A percentile compares a stretch with the other conserved stretches of the same genome.
phyloP scores from a whole-genome alignment of 2,329 filamentous ascomycete species.

The Cordyceps cateniannulata region DNA sequence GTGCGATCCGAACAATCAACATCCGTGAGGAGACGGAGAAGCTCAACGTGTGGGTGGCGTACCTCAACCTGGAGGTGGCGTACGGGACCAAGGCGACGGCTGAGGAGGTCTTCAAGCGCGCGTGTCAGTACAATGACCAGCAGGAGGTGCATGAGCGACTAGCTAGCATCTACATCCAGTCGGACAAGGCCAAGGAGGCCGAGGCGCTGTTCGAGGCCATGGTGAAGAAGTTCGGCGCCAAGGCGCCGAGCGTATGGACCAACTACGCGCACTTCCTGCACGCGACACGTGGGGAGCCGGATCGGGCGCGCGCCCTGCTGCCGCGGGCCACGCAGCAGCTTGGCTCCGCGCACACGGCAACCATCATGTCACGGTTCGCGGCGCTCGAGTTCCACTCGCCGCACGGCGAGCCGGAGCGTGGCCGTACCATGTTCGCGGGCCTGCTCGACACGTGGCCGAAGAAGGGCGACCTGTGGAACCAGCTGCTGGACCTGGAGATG shows the following conservation, averaged over 20 bases:
- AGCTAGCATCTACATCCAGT: constrained; percentile 91
- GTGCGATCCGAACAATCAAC: constrained; percentile 85
- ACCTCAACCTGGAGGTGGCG: constrained; percentile 88
- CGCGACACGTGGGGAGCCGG: constrained; percentile 60
- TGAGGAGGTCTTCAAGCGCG: constrained; percentile 82
- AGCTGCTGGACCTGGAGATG: constrained; percentile 81
- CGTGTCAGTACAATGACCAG: constrained; percentile 88
- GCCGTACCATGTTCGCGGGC: constrained; percentile 89
- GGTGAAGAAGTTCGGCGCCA: constrained; percentile 81
- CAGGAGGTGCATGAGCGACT: constrained; percentile 85
- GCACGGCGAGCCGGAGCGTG: constrained; percentile 79
- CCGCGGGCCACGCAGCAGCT: constrained; percentile 81
- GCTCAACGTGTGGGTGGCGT: constrained; percentile 89
- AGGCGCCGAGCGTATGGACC: constrained; percentile 74
- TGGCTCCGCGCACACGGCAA: constrained; percentile 54
- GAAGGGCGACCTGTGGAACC: constrained; percentile 87
- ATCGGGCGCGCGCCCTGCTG: constrained; percentile 71
- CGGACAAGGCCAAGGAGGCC: constrained; percentile 75
- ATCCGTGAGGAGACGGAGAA: constrained; percentile 89
- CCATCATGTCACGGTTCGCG: constrained; percentile 80
- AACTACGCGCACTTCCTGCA: constrained; percentile 95
- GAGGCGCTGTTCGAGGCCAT: constrained; percentile 81
- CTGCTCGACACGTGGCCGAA: constrained; percentile 80
- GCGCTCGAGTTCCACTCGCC: constrained; percentile 83
- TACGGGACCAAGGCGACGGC: constrained; percentile 79